Evolutionary conservation across 495 filamentous ascomycete species (phyloP).

Genomic region (Pseudevernia furfuracea): DNA sequence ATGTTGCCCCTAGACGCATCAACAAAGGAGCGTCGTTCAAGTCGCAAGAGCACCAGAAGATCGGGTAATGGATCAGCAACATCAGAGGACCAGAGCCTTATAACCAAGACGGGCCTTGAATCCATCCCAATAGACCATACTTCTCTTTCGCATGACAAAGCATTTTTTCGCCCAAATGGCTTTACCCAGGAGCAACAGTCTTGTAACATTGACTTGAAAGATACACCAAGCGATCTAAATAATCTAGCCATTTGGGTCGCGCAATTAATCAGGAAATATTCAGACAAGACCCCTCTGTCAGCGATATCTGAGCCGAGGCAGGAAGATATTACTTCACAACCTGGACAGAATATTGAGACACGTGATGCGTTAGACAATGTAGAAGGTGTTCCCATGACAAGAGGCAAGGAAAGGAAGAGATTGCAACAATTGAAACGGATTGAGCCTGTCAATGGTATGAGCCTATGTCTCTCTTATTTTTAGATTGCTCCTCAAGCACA

Average conservation of each 20-base stretch:
- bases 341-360: neutral
- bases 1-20: neutral
- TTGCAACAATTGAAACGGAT: neutral
- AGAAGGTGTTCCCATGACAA: conserved; percentile 2
- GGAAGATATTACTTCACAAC: neutral
- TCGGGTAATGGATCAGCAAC: neutral
- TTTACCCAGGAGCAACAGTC: neutral
- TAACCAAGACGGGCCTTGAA: neutral
- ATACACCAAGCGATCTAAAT: neutral
- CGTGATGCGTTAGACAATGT: neutral
- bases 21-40: neutral
- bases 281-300: neutral
- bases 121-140: neutral
- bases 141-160: neutral
- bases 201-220: neutral
- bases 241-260: neutral
- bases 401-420: conserved; percentile 3
- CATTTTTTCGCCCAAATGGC: too few relatives aligned
- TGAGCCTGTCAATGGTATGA: neutral
- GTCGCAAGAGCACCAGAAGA: neutral
- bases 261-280: neutral
- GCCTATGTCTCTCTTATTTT: neutral
- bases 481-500: neutral
- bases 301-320: neutral
- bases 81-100: neutral